Evolutionary conservation across 1,284 basidiomycete genomes (phyloP).

Genomic region (Cryptococcus sp.): DNA sequence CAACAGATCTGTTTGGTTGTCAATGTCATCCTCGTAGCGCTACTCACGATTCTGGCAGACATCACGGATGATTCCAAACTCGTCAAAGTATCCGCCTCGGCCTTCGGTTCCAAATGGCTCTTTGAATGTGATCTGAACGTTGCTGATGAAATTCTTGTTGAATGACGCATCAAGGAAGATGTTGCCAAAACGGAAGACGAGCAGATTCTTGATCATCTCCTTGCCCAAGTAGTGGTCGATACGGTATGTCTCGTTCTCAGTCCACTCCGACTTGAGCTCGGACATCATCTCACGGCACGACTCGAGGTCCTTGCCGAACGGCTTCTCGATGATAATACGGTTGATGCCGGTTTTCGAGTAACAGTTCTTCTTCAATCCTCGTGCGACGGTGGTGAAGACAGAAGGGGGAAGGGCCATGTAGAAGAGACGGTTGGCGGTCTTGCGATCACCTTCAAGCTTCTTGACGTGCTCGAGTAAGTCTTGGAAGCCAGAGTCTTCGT

Average conservation of each 20-base stretch:
- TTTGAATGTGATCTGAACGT: slow-evolving; percentile 98
- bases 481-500: slow-evolving; percentile 75
- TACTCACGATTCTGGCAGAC: slow-evolving; percentile 91
- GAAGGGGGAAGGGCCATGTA: slow-evolving; percentile 93
- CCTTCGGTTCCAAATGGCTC: slow-evolving; percentile 97
- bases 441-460: slow-evolving; percentile 69
- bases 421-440: slow-evolving; percentile 71
- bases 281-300: slow-evolving; percentile 78
- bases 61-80: slow-evolving; percentile 96
- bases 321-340: slow-evolving; percentile 94
- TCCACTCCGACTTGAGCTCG: slow-evolving; percentile 82
- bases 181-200: slow-evolving; percentile 92
- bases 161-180: slow-evolving; percentile 80
- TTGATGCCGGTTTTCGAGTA: slow-evolving; percentile 74
- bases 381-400: slow-evolving; percentile 86
- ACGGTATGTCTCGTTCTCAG: slow-evolving; percentile 93
- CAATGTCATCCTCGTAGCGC: slow-evolving; percentile 1
- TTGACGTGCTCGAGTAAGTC: slow-evolving; percentile 73
- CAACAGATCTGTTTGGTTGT: slow-evolving; percentile 67
- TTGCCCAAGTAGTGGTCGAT: slow-evolving; percentile 98
- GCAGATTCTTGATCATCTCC: slow-evolving; percentile 98
- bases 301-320: slow-evolving; percentile 90
- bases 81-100: slow-evolving; percentile 96
- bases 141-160: slow-evolving; percentile 92
- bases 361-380: slow-evolving; percentile 76